Conservation (phyloP, 1,139 yeast species). For the Waltiozyma sp. region DNA sequence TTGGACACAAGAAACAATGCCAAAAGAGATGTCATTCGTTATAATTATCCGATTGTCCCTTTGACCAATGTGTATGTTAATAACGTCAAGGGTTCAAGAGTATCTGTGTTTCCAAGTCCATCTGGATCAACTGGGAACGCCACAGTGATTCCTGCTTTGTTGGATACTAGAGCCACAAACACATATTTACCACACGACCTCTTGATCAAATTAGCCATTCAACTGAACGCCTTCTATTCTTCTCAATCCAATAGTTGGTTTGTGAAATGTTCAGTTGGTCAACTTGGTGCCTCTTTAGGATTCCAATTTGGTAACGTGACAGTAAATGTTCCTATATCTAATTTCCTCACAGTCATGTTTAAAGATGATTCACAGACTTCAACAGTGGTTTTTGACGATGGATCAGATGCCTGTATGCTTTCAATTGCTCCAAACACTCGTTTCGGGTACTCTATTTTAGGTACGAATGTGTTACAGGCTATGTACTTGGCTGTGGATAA, state of each 20-base stretch:
- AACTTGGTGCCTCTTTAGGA: constrained; percentile 42
- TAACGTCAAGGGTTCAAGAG: constrained; percentile 28
- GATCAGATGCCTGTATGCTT: constrained; percentile 51
- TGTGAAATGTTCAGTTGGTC: constrained; percentile 45
- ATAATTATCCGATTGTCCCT: constrained; percentile 44
- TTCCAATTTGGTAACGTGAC: constrained; percentile 44
- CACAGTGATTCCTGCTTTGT: constrained; percentile 38
- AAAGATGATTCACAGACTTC: constrained; percentile 14
- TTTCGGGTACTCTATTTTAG: constrained; percentile 48
- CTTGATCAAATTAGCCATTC: constrained; percentile 58
- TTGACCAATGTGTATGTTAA: constrained; percentile 41
- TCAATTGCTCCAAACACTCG: constrained; percentile 39
- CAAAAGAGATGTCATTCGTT: constrained; percentile 17
- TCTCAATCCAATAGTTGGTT: constrained; percentile 46
- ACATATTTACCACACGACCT: constrained; percentile 48
- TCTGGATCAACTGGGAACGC: constrained; percentile 17
- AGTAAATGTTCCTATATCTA: constrained; percentile 41
- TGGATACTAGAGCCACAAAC: constrained; percentile 48
- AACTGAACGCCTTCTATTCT: constrained; percentile 59
- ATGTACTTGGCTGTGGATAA: constrained; percentile 60
- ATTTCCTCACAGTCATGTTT: constrained; percentile 26
- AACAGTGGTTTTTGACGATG: constrained; percentile 37
- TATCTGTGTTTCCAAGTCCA: constrained; percentile 20
- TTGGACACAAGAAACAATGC: constrained; percentile 10
- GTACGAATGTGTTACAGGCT: constrained; percentile 46